Conservation (phyloP, 768 basidiomycete species). For the Dioszegia aurantiaca region DNA sequence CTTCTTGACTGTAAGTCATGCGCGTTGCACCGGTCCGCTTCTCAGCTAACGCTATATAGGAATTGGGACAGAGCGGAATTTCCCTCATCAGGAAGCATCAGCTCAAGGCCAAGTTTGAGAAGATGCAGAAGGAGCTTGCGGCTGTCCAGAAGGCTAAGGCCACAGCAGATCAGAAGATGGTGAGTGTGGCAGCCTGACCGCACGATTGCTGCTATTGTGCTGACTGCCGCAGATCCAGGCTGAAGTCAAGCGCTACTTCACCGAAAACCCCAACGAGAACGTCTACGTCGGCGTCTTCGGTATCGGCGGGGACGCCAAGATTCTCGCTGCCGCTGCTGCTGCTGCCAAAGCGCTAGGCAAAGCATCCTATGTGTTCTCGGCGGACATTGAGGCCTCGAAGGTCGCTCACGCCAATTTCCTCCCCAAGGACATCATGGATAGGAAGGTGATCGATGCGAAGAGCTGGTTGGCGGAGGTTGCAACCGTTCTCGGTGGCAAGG, state of each 20-base stretch:
- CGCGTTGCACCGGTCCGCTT: background rate
- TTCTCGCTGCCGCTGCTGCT: constrained; percentile 57
- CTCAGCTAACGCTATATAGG: constrained; percentile 57
- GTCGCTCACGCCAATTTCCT: constrained; percentile 86
- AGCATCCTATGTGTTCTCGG: constrained; percentile 82
- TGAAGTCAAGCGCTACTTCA: constrained; percentile 68
- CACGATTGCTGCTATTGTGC: background rate
- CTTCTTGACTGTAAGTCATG: constrained; percentile 54
- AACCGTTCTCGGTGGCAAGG: constrained; percentile 86
- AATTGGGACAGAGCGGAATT: constrained; percentile 83
- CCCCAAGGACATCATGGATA: constrained; percentile 60
- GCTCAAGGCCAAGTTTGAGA: constrained; percentile 69
- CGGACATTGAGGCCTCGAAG: constrained; percentile 66
- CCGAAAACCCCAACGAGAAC: constrained; percentile 67
- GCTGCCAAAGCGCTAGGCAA: constrained; percentile 80
- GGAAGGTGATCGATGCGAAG: constrained; percentile 71
- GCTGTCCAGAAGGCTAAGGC: constrained; percentile 82
- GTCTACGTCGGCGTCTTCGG: constrained; percentile 70
- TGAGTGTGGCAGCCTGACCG: constrained; percentile 51
- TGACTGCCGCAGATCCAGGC: constrained; percentile 63
- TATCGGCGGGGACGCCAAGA: constrained; percentile 79
- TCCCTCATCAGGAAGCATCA: constrained; percentile 77
- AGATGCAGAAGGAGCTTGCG: constrained; percentile 75
- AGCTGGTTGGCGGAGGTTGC: constrained; percentile 78
- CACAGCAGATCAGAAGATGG: constrained; percentile 70